A percentile compares a stretch with the other conserved stretches of the same genome.
Evolutionary conservation across 495 filamentous ascomycete species (phyloP).

Genomic region (Penicillium daleae): DNA sequence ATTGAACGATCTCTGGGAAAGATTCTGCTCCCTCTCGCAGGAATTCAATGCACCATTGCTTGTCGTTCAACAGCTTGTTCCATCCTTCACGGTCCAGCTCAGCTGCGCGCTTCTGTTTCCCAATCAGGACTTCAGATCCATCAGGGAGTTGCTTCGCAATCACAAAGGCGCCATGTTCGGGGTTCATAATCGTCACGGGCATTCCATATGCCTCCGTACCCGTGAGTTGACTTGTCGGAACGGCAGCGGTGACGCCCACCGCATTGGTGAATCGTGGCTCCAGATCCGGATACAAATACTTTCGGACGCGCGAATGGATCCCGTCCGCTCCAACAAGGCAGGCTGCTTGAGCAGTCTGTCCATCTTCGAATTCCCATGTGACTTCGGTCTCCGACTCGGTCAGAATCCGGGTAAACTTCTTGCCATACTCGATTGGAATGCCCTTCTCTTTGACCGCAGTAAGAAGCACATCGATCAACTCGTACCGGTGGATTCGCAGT

Average conservation of each 20-base stretch:
- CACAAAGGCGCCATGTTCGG: constrained; percentile 46
- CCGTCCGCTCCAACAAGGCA: constrained; percentile 55
- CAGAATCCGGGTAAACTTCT: constrained; percentile 44
- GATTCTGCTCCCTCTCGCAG: constrained; percentile 30
- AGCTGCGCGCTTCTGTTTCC: constrained; percentile 38
- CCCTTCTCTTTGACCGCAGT: constrained; percentile 33
- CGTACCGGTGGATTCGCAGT: constrained; percentile 52
- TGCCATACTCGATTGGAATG: constrained; percentile 45
- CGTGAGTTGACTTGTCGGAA: constrained; percentile 30
- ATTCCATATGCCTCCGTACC: constrained; percentile 35
- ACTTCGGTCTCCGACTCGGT: constrained; percentile 39
- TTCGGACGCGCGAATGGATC: constrained; percentile 52
- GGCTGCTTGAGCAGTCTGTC: constrained; percentile 30
- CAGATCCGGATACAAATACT: constrained; percentile 37
- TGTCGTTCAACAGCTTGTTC: constrained; percentile 37
- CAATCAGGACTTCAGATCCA: constrained; percentile 49
- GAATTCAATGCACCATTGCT: constrained; percentile 39
- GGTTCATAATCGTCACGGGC: constrained; percentile 47
- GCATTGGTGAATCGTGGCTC: constrained; percentile 34
- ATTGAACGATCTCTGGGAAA: constrained; percentile 42
- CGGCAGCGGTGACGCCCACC: constrained; percentile 34
- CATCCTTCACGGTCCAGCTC: constrained; percentile 42
- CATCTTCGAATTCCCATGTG: constrained; percentile 47
- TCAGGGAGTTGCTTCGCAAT: constrained; percentile 50
- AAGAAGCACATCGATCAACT: constrained; percentile 44